A percentile compares a stretch with the other conserved stretches of the same genome.
Evolutionary conservation across 2,329 filamentous ascomycete species (phyloP).

Genomic region (Penicillium sp.): DNA sequence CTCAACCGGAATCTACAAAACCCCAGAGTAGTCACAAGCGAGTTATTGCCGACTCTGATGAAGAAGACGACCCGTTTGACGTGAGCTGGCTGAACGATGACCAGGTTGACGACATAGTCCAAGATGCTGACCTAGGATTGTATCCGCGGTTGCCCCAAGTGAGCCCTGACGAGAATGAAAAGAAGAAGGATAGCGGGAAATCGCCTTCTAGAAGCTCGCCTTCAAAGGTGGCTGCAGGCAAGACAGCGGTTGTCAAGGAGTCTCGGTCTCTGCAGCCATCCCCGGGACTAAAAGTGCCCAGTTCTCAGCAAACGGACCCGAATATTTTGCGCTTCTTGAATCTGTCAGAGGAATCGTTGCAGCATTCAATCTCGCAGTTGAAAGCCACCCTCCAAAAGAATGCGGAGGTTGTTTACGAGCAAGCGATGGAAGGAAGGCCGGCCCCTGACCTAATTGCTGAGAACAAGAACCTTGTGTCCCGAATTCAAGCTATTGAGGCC

Average conservation of each 20-base stretch:
- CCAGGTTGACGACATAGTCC: slow-evolving; percentile 17
- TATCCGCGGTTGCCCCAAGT: slow-evolving; percentile 30
- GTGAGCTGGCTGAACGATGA: slow-evolving; percentile 23
- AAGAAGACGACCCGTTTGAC: slow-evolving; percentile 29
- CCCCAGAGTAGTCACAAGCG: slow-evolving; percentile 9
- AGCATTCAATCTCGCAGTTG: slow-evolving; percentile 26
- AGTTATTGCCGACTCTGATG: slow-evolving; percentile 36
- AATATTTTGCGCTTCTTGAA: slow-evolving; percentile 30
- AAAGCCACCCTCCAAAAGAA: slow-evolving; percentile 31
- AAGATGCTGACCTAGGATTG: slow-evolving; percentile 23
- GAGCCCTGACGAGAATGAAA: slow-evolving; percentile 10
- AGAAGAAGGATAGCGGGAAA: background rate
- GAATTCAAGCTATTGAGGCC: slow-evolving; percentile 36
- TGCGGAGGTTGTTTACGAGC: slow-evolving; percentile 36
- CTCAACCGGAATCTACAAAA: slow-evolving; percentile 2
- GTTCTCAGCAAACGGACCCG: slow-evolving; percentile 22
- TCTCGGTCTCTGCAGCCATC: slow-evolving; percentile 12
- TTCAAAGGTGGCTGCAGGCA: background rate
- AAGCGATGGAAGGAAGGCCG: slow-evolving; percentile 34
- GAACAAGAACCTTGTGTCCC: slow-evolving; percentile 33
- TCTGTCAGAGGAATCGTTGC: slow-evolving; percentile 26
- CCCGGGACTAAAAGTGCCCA: slow-evolving; percentile 11
- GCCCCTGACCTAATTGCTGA: slow-evolving; percentile 32
- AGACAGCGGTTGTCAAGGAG: background rate
- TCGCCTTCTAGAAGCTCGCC: background rate